A percentile compares a stretch with the other conserved stretches of the same genome.
Conservation (phyloP, 306 rosid species). For the Spatholobus suberectus region DNA sequence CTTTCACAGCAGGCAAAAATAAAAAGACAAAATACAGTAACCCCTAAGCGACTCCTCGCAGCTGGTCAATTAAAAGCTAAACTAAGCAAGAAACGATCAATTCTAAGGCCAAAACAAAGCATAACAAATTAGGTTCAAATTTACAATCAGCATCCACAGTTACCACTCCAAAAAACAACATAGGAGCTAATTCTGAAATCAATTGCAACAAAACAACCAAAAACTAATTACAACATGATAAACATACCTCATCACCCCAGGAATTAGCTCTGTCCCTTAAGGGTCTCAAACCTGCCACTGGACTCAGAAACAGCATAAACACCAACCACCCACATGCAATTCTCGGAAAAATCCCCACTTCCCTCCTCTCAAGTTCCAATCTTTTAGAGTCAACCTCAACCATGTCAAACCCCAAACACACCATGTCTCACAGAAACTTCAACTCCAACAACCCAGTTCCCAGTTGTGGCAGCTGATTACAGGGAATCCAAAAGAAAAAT, state of each 20-base stretch:
- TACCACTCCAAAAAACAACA: background rate
- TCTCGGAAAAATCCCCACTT: slow-evolving; percentile 46
- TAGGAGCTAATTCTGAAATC: background rate
- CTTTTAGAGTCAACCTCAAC: slow-evolving; percentile 52
- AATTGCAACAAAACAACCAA: background rate
- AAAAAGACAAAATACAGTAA: background rate
- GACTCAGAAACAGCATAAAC: slow-evolving; percentile 56
- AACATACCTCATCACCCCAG: slow-evolving; percentile 96
- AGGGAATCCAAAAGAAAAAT: slow-evolving; percentile 39
- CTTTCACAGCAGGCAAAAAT: slow-evolving; percentile 2
- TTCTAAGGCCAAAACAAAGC: background rate
- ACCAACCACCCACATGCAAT: slow-evolving; percentile 53
- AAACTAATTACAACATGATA: background rate
- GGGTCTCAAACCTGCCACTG: slow-evolving; percentile 84
- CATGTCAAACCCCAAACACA: slow-evolving; percentile 53
- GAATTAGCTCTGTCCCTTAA: slow-evolving; percentile 85
- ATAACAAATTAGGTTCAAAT: background rate
- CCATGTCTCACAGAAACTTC: slow-evolving; percentile 45
- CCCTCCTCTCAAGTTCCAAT: slow-evolving; percentile 50
- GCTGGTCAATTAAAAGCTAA: background rate
- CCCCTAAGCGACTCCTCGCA: background rate
- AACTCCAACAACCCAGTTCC: slow-evolving; percentile 31
- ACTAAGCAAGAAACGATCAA: background rate
- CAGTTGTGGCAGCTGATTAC: slow-evolving; percentile 42
- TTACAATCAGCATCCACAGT: background rate